Conservation (phyloP, 2,329 filamentous ascomycete genomes). For the Sporothrix mexicana region DNA sequence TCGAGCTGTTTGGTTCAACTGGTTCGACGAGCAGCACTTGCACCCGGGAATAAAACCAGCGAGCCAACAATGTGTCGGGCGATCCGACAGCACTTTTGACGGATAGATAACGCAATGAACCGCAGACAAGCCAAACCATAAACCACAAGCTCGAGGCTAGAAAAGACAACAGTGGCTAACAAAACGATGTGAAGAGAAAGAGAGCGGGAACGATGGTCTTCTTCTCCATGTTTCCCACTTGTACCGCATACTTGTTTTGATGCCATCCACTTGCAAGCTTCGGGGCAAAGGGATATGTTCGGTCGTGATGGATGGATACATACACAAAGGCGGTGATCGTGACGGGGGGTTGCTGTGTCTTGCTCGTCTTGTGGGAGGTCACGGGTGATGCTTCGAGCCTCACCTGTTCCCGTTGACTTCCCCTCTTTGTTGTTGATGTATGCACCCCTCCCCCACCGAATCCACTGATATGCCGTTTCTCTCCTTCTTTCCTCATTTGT, state of each 20-base stretch:
- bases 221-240: background rate
- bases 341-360: background rate
- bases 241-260: too few species aligned
- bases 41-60: slow-evolving; percentile 6
- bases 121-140: background rate
- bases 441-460: slow-evolving; percentile 14
- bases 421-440: background rate
- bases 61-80: background rate
- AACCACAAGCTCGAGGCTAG: background rate
- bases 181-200: background rate
- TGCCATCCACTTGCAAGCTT: background rate
- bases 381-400: background rate
- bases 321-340: slow-evolving; percentile 2
- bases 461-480: slow-evolving; percentile 16
- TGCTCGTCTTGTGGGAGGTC: background rate
- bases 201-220: background rate
- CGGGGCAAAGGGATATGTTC: background rate
- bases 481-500: background rate
- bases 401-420: background rate
- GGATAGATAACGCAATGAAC: slow-evolving; percentile 7
- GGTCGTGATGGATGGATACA: background rate
- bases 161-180: background rate
- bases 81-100: background rate
- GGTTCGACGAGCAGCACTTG: background rate
- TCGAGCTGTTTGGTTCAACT: background rate